Base-by-base conservation (phyloP, 1,139 yeast species). In the Scheffersomyces quercinus region DNA sequence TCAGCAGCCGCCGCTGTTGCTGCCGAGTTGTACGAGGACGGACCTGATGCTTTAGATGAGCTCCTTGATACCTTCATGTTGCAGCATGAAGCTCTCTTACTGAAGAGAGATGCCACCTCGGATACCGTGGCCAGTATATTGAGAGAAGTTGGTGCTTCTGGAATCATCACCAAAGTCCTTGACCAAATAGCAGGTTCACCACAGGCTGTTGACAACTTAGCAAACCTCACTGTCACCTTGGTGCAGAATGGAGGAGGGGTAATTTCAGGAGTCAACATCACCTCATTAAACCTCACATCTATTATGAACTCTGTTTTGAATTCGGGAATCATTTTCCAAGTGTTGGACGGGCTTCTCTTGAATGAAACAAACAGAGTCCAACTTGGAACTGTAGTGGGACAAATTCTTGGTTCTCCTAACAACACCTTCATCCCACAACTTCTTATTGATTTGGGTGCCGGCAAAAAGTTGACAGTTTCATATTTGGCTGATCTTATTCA, bases 381-480 rank as follows among this genome's bases (percentile, higher is more conserved):
- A 5, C 39, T 70, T n/a, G 62, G 68, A 1, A 56, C 55, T 31
- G 43, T 53, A 16, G 41, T 53, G n/a, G 74, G 74, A 8, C 42
- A 46, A 14, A 15, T 31, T 31, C 35, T 31, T 31, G 35, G 35
- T 5, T 6, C 20, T 31, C 35, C 35, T 31, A 20, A 31, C 3
- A 31, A 31, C 35, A 43, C 56, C 9, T 59, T 72, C 36, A 49
- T 66, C 13, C 58, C 67, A 5, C 48, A 60, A 44, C 40, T 70
- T 26, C 57, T 71, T 49, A 53, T 55, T 33, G 68, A 67, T 16
- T 49, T 70, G 31, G 73, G 75, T 30, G 50, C 58, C 29, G 74
- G 73, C 26, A 45, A 60, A 28, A 50, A 53, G 11, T 60, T 67
- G 36, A 58, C 72, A 2, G 55, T 68, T 42, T 53, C 59, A 5